phyloP scores from a whole-genome alignment of 2,329 filamentous ascomycete species.

The Acrodontium crateriforme region DNA sequence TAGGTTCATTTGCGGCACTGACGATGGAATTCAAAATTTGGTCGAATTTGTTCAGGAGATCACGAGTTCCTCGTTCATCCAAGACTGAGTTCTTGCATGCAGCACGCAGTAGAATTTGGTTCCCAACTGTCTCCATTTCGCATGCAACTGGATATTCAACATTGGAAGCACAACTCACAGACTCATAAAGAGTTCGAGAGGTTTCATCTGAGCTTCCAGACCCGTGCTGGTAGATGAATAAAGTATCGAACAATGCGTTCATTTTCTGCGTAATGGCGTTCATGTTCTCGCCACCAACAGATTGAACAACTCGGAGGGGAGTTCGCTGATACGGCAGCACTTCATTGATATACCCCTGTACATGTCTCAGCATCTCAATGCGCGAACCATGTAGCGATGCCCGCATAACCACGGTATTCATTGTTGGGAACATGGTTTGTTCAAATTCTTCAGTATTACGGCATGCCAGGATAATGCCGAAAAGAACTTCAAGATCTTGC shows the following conservation, averaged over 20 bases:
- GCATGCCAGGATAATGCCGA: constrained; percentile 73
- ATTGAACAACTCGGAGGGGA: constrained; percentile 57
- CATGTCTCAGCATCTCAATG: constrained; percentile 51
- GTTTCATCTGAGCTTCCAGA: constrained; percentile 5
- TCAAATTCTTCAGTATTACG: constrained; percentile 60
- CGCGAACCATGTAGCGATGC: constrained; percentile 57
- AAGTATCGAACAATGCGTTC: constrained; percentile 43
- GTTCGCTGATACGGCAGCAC: constrained; percentile 63
- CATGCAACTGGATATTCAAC: constrained; percentile 73
- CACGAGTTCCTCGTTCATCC: constrained; percentile 30
- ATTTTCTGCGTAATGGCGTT: constrained; percentile 23
- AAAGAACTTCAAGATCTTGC: constrained; percentile 58
- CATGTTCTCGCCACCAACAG: constrained; percentile 20
- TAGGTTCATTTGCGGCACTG: constrained; percentile 30
- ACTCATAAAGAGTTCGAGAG: constrained; percentile 39
- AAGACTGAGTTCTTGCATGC: constrained; percentile 51
- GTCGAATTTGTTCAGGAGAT: constrained; percentile 48
- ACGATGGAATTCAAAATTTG: constrained; percentile 44
- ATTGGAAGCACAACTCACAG: constrained; percentile 48
- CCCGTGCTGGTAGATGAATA: constrained; percentile 52
- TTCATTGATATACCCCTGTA: constrained; percentile 55
- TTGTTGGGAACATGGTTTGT: constrained; percentile 66
- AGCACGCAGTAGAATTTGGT: constrained; percentile 52
- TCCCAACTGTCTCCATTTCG: constrained; percentile 54
- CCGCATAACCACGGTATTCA: constrained; percentile 76